Evolutionary conservation across 768 basidiomycete genomes (phyloP).

Genomic region (Floccularia luteovirens): DNA sequence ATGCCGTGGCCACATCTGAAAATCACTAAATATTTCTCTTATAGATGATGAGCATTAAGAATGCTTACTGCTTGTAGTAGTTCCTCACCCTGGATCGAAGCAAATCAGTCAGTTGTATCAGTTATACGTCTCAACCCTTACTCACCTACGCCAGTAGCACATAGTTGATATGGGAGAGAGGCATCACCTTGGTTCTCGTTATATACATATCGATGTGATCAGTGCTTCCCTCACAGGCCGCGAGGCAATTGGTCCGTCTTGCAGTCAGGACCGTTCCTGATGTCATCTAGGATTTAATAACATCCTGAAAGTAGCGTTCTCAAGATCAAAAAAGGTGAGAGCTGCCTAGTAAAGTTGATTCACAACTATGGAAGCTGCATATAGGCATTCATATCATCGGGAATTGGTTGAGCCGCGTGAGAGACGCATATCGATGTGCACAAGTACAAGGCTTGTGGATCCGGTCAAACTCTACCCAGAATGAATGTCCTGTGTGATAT

Average conservation of each 20-base stretch:
- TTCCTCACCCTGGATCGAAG: slow-evolving; percentile 42
- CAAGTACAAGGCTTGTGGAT: too few relatives aligned
- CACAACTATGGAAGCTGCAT: too few relatives aligned
- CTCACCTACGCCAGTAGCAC: slow-evolving; percentile 59
- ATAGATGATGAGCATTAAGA: slow-evolving; percentile 1
- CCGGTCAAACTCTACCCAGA: too few relatives aligned
- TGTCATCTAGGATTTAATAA: slow-evolving; percentile 8
- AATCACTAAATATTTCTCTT: slow-evolving; percentile 4
- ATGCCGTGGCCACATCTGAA: slow-evolving; percentile 49
- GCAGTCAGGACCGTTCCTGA: slow-evolving; percentile 5
- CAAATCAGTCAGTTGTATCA: slow-evolving; percentile 13
- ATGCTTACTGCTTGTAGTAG: slow-evolving; percentile 40
- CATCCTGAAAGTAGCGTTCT: slow-evolving; percentile 1
- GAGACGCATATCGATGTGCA: too few relatives aligned
- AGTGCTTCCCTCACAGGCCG: slow-evolving; percentile 12
- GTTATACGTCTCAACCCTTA: slow-evolving; percentile 2
- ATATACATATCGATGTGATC: too few relatives aligned
- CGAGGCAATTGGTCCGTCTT: slow-evolving; percentile 4
- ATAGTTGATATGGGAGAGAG: slow-evolving; percentile 21
- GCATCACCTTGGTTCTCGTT: slow-evolving; percentile 1
- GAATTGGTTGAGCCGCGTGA: too few relatives aligned
- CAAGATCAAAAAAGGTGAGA: not conserved
- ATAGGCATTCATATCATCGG: too few relatives aligned
- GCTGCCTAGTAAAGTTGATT: not conserved
- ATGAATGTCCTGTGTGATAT: too few relatives aligned